Evolutionary conservation across 352 stramenopile species (phyloP).

Genomic region (Phytopythium helicoides): DNA sequence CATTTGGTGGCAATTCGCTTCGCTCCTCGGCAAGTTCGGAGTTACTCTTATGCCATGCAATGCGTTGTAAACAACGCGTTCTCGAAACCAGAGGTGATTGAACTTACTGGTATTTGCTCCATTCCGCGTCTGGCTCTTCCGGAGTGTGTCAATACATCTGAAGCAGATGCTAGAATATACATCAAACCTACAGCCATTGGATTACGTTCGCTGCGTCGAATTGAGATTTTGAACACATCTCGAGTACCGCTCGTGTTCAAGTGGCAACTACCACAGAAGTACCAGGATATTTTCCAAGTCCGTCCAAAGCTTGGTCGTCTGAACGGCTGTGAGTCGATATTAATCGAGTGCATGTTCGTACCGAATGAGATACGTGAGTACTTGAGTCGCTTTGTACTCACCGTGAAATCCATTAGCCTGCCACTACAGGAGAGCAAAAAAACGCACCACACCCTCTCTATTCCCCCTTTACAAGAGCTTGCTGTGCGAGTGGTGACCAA

Average conservation of each 20-base stretch:
- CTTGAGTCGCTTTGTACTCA: slow-evolving; percentile 56
- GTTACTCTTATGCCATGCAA: slow-evolving; percentile 56
- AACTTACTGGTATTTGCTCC: slow-evolving; percentile 55
- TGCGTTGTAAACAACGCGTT: slow-evolving; percentile 74
- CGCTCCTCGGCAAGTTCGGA: slow-evolving; percentile 35
- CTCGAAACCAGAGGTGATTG: slow-evolving; percentile 44
- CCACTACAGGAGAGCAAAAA: slow-evolving; percentile 25
- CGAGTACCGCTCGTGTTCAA: slow-evolving; percentile 85
- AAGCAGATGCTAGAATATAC: slow-evolving; percentile 46
- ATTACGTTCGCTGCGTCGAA: slow-evolving; percentile 45
- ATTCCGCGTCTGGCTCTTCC: slow-evolving; percentile 38
- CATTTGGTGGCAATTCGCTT: slow-evolving; percentile 84
- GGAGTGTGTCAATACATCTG: neutral
- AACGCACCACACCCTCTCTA: slow-evolving; percentile 4
- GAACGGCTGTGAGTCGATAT: slow-evolving; percentile 71
- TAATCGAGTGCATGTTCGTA: slow-evolving; percentile 75
- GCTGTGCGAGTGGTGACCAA: slow-evolving; percentile 65
- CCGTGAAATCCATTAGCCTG: slow-evolving; percentile 72
- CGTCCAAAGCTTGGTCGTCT: slow-evolving; percentile 71
- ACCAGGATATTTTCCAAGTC: slow-evolving; percentile 62
- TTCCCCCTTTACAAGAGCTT: slow-evolving; percentile 62
- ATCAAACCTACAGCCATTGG: slow-evolving; percentile 86
- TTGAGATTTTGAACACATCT: slow-evolving; percentile 76
- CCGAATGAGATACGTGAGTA: slow-evolving; percentile 78
- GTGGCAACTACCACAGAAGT: slow-evolving; percentile 64